phyloP scores from a whole-genome alignment of 2,329 filamentous ascomycete genomes.

The Fusarium compactum region DNA sequence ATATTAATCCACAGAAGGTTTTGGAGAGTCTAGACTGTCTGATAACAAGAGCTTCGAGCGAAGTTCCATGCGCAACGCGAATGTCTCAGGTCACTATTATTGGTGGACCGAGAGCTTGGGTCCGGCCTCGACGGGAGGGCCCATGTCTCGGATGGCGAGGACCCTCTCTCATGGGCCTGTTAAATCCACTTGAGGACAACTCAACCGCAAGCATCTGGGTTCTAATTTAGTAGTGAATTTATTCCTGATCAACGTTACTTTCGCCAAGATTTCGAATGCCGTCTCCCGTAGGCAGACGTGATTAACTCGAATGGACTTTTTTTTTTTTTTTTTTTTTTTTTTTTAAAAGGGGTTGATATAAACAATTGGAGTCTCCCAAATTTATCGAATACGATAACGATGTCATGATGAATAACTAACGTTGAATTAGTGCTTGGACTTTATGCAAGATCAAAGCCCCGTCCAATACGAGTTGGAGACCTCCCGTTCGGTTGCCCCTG shows the following conservation, averaged over 20 bases:
- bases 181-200: conserved; percentile 4
- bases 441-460: conserved; percentile 35
- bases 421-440: conserved; percentile 9
- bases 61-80: background rate
- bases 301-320: background rate
- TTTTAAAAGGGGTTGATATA: background rate
- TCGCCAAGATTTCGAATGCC: conserved; percentile 25
- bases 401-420: conserved; percentile 1
- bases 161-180: conserved; percentile 1
- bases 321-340: too few relatives aligned
- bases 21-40: background rate
- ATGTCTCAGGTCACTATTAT: conserved; percentile 1
- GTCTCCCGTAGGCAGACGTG: conserved; percentile 1
- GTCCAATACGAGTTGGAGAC: conserved; percentile 35
- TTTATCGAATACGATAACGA: background rate
- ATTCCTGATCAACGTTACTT: conserved; percentile 1
- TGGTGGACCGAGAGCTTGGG: conserved; percentile 11
- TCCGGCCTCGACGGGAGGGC: conserved; percentile 8
- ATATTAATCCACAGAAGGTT: background rate
- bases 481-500: conserved; percentile 24
- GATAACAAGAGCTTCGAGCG: background rate
- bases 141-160: conserved; percentile 16
- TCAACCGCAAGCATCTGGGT: background rate
- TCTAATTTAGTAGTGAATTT: conserved; percentile 7
- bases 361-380: background rate